These are phyloP conservation scores for Ogataea parapolymorpha DNA, from an alignment of 805 yeast genomes.

Conservation along the genomic window DNA sequence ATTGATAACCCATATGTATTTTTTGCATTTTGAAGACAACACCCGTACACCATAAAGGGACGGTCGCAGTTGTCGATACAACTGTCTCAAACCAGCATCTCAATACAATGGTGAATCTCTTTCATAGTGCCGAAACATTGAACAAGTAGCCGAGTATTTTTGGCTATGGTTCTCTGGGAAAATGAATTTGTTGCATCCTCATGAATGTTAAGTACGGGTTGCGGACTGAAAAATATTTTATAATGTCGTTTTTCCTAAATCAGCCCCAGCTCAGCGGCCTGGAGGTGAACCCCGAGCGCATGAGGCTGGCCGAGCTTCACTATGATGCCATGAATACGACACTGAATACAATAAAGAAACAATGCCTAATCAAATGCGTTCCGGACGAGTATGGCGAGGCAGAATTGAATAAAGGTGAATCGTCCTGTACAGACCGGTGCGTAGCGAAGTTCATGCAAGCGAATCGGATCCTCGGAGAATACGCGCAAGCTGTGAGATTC, in stretches of 20 bases:
- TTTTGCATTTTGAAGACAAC: not conserved
- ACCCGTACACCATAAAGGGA: constrained; percentile 1
- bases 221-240: constrained; percentile 8
- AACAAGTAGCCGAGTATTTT: too few species aligned
- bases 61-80: too few species aligned
- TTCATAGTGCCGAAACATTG: too few species aligned
- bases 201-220: not conserved
- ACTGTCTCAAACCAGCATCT: too few species aligned
- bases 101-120: too few species aligned
- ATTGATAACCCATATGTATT: not conserved
- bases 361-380: constrained; percentile 76
- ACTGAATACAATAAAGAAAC: constrained; percentile 44
- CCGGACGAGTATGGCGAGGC: constrained; percentile 82
- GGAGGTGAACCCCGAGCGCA: constrained; percentile 55
- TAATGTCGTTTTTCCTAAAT: constrained; percentile 65
- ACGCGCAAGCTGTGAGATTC: constrained; percentile 42
- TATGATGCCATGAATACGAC: constrained; percentile 60
- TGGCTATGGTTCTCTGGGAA: too few species aligned
- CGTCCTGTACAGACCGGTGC: constrained; percentile 80
- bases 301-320: constrained; percentile 65
- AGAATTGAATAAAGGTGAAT: constrained; percentile 83
- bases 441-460: constrained; percentile 78
- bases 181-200: not conserved
- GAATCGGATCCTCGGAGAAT: constrained; percentile 58
- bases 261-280: constrained; percentile 38